These are phyloP conservation scores for Xylaria sp. DNA, from an alignment of 2,329 filamentous ascomycete genomes.

Conservation along the genomic window DNA sequence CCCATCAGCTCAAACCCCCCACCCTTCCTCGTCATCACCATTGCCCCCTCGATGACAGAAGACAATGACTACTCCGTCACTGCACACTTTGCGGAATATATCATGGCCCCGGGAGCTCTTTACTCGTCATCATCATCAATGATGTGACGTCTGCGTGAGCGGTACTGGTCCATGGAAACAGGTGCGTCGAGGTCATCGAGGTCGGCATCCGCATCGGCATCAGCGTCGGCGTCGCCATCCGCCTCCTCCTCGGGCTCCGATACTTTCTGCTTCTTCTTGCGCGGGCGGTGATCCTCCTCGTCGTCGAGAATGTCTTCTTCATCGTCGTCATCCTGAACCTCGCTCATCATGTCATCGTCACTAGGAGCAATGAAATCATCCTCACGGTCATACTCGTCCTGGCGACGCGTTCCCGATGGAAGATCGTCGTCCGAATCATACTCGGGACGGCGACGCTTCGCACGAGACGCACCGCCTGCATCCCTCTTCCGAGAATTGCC, in stretches of 20 bases:
- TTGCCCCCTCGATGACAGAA: background rate
- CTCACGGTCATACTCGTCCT: conserved; percentile 73
- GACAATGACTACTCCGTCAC: background rate
- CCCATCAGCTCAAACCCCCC: too few species aligned
- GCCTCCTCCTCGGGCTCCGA: conserved; percentile 44
- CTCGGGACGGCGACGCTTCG: conserved; percentile 53
- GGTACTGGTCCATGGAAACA: conserved; percentile 35
- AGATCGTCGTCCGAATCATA: conserved; percentile 75
- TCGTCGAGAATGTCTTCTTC: conserved; percentile 50
- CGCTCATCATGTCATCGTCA: conserved; percentile 59
- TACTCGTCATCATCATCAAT: conserved; percentile 53
- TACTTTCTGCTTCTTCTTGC: conserved; percentile 48
- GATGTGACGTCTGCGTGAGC: conserved; percentile 50
- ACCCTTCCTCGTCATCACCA: background rate
- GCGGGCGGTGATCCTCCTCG: conserved; percentile 40
- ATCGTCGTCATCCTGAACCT: conserved; percentile 56
- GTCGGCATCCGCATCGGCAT: conserved; percentile 52
- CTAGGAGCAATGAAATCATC: conserved; percentile 74
- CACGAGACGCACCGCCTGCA: conserved; percentile 43
- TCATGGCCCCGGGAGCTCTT: conserved; percentile 4
- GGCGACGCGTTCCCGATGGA: conserved; percentile 53
- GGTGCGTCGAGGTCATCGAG: conserved; percentile 44
- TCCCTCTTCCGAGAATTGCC: conserved; percentile 50
- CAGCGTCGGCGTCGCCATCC: conserved; percentile 50
- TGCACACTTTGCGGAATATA: background rate